phyloP scores from a whole-genome alignment of 345 rosid genomes.

The Citrus sp. region DNA sequence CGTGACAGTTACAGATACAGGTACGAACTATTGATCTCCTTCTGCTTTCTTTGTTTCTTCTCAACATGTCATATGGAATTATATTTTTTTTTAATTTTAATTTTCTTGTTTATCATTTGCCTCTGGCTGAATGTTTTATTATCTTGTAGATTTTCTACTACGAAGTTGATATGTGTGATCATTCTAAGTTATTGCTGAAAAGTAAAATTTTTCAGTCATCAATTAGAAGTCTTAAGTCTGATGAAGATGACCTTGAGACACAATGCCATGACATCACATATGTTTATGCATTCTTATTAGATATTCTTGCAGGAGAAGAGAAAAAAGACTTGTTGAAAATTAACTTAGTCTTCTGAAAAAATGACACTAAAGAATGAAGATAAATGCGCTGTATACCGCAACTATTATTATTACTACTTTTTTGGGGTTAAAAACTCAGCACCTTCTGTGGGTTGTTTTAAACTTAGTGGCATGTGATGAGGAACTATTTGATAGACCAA shows the following conservation, averaged over 20 bases:
- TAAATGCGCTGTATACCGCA: too few relatives aligned
- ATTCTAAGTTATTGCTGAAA: too few relatives aligned
- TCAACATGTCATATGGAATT: neutral
- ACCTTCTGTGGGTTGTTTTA: neutral
- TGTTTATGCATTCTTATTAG: neutral
- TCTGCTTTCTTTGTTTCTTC: neutral
- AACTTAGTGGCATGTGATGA: neutral
- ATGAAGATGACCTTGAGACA: neutral
- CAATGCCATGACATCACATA: neutral
- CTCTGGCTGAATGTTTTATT: neutral
- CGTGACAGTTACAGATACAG: slow-evolving; percentile 73
- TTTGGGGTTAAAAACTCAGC: too few relatives aligned
- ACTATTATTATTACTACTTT: too few relatives aligned
- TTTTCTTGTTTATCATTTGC: neutral
- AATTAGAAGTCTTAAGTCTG: neutral
- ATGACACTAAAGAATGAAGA: neutral
- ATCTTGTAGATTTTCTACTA: neutral
- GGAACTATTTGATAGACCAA: neutral
- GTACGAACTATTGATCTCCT: slow-evolving; percentile 25
- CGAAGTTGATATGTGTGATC: neutral
- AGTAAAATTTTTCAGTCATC: neutral
- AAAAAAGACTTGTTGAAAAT: neutral
- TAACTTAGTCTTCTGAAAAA: neutral
- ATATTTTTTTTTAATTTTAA: neutral
- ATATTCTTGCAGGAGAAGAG: neutral